Conservation (phyloP, 2,329 filamentous ascomycete species). For the Aspergillus quadrilineatus region DNA sequence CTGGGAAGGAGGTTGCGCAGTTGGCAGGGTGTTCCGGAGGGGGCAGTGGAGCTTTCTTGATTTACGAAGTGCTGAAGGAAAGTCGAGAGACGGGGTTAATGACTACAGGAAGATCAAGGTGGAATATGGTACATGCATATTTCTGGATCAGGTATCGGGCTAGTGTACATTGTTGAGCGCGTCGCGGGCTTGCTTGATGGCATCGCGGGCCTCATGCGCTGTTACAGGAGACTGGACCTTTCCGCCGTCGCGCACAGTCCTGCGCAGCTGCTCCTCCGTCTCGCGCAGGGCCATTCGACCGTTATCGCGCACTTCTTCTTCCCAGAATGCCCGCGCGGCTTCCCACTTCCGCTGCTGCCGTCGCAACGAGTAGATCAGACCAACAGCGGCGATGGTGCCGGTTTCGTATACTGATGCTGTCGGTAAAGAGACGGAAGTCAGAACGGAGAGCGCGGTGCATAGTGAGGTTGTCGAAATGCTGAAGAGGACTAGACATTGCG, state of each 20-base stretch:
- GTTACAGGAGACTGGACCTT: constrained; percentile 35
- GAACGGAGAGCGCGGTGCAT: constrained; percentile 55
- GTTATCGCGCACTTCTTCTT: constrained; percentile 55
- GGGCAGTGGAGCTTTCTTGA: constrained; percentile 43
- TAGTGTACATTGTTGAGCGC: constrained; percentile 40
- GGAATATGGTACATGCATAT: constrained; percentile 14
- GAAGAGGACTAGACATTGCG: constrained; percentile 72
- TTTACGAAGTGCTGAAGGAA: background rate
- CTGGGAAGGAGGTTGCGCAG: constrained; percentile 47
- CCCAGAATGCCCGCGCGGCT: constrained; percentile 52
- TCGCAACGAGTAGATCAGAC: constrained; percentile 57
- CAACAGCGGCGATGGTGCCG: constrained; percentile 59
- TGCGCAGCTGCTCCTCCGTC: constrained; percentile 52
- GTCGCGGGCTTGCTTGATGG: constrained; percentile 47
- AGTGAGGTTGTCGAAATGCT: constrained; percentile 71
- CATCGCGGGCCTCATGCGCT: constrained; percentile 45
- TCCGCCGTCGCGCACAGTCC: constrained; percentile 48
- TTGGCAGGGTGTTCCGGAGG: constrained; percentile 47
- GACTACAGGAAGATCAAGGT: background rate
- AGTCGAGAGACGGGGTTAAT: background rate
- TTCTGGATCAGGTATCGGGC: background rate
- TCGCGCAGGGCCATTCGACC: constrained; percentile 56
- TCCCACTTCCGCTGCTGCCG: constrained; percentile 62
- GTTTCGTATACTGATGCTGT: constrained; percentile 57
- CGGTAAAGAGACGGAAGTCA: constrained; percentile 56